These are phyloP conservation scores for Pseudocercospora cruenta DNA, from an alignment of 2,329 filamentous ascomycete species.

Conservation along the genomic window DNA sequence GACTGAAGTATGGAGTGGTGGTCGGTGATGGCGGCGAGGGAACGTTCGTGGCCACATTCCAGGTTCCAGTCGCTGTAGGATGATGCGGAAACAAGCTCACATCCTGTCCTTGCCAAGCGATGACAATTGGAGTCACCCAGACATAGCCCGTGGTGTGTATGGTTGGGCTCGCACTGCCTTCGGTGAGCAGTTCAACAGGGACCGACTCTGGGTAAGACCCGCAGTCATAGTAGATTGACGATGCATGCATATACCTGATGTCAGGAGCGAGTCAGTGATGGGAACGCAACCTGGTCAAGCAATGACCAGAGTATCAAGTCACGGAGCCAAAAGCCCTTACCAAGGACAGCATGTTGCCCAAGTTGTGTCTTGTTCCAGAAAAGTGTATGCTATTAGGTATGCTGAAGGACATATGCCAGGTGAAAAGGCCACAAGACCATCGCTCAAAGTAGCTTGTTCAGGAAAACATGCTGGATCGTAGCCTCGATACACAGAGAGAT, in stretches of 20 bases:
- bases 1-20: background rate
- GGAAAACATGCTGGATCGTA: conserved; percentile 19
- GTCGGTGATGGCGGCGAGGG: background rate
- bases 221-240: conserved; percentile 18
- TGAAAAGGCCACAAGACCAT: conserved; percentile 19
- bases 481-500: conserved; percentile 10
- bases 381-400: conserved; percentile 13
- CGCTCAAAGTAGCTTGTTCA: conserved; percentile 13
- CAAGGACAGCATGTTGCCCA: conserved; percentile 21
- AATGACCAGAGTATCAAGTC: no score
- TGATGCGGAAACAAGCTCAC: conserved; percentile 4
- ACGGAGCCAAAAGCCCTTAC: background rate
- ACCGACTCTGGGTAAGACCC: conserved; percentile 15
- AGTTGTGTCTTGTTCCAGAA: conserved; percentile 10
- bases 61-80: conserved; percentile 7
- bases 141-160: conserved; percentile 9
- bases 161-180: background rate
- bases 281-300: no score
- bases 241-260: conserved; percentile 16
- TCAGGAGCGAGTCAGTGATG: background rate
- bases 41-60: conserved; percentile 5
- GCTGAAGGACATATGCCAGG: conserved; percentile 12
- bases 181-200: conserved; percentile 7
- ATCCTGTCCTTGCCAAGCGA: conserved; percentile 17
- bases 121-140: conserved; percentile 16